Conservation (phyloP, 495 filamentous ascomycete species). For the Tuber calosporum region DNA sequence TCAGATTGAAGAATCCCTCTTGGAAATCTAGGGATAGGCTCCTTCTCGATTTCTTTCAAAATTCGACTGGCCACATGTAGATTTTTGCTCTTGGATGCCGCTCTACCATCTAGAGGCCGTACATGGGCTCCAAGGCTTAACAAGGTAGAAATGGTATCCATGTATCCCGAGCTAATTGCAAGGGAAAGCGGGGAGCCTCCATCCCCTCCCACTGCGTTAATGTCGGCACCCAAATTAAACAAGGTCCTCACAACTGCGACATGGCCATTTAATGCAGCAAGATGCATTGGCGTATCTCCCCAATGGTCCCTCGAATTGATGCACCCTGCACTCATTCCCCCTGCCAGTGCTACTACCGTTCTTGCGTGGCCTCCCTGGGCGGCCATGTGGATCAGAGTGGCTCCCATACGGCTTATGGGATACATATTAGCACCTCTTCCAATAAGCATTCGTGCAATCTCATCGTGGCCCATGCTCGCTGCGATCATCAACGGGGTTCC, state of each 20-base stretch:
- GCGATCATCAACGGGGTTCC: background rate
- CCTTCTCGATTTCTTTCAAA: too few relatives aligned
- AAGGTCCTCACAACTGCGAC: background rate
- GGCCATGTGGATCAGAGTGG: background rate
- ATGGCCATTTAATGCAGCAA: background rate
- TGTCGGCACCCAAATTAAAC: background rate
- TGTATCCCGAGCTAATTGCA: background rate
- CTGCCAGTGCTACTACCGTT: background rate
- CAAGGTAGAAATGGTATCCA: background rate
- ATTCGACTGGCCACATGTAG: too few relatives aligned
- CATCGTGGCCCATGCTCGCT: background rate
- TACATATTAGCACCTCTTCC: background rate
- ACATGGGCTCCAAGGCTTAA: background rate
- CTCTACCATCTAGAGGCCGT: background rate
- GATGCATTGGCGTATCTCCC: background rate
- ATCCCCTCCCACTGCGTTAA: background rate
- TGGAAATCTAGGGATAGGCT: too few relatives aligned
- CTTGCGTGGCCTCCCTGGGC: background rate
- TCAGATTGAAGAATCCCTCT: background rate
- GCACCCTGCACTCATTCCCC: background rate
- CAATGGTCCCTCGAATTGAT: background rate
- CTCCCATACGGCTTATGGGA: background rate
- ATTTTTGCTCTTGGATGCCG: background rate
- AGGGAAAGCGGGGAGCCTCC: background rate
- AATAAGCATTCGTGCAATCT: background rate